Evolutionary conservation across 768 basidiomycete genomes (phyloP), one percentile per base, ranked within the genome.

Genomic region (Kwoniella europaea): DNA sequence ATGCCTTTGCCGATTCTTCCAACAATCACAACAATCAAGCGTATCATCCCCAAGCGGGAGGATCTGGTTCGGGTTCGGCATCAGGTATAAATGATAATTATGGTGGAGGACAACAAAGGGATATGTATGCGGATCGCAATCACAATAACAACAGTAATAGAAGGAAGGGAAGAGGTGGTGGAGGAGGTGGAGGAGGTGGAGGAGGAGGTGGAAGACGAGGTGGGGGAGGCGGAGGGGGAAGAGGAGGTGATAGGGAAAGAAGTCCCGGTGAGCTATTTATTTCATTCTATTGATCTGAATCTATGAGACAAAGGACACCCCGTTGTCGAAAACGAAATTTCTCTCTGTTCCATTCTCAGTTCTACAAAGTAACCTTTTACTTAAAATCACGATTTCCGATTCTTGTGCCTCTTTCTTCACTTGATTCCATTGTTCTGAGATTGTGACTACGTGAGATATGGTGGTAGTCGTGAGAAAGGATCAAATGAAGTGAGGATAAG

Each of bases 211-310:
- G 68, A 46, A 57, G 63, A 46, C 43, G 63, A 27, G 16, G 63
- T 27, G 57, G 69, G 3, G 87, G 90, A 85, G 88, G 88, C 52
- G 84, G 84, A 80, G 71, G 63, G 46, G 69, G 79, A 43, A 67
- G 71, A 59, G 84, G 85, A 76, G 87, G 89, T 65, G 87, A 89
- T 85, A 89, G 71, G 27, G 73, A 71, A 22, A 29, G 71, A 57
- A 64, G 74, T 50, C 42, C 62, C 15, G 63, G 90, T 74, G 88
- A 89, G 74, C 80, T 81, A 67, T 77, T 83, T 81, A 67, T 77
- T 83, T 74, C 85, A 86, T 80, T 87, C 87, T 64, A 85, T 86
- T 81, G 86, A 86, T 20, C 84, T 84, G 68, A 86, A 86, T 76
- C 86, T 88, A 7, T 44, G 71, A 44, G 29, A 57, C 35, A 6